Base-by-base conservation (phyloP, 768 basidiomycete genomes). In the Collybiopsis confluens region DNA sequence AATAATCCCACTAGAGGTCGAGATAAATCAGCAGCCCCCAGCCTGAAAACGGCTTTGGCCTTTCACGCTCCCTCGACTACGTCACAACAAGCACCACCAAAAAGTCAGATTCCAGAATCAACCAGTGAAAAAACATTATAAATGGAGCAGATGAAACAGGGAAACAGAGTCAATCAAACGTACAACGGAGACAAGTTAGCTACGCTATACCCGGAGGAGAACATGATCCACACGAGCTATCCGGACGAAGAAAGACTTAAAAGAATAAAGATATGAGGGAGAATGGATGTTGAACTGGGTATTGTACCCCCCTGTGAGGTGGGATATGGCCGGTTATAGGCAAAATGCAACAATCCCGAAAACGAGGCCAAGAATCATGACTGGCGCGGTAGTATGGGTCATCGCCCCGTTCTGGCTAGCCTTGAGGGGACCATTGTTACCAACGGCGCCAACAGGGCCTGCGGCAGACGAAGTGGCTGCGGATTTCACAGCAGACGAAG, bases 321-420 rank as follows among this genome's bases (percentile, higher is more conserved):
- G 35, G 63, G 62, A 62, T 64, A 53, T 51, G n/a, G n/a, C n/a
- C n/a, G n/a, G n/a, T 60, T 61, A 64, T 18, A 62, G 56, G 40
- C 48, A 51, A 3, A 62, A 45, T 8, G 59, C 62, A 54, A 68
- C 16, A n/a, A 45, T 65, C 43, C 73, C 77, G 28, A 67, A 68
- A 56, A 78, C 52, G 30, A 72, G 74, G 58, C 71, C 64, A 56
- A 79, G 59, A 46, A 68, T 66, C 61, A 78, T 62, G 60, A 73
- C 58, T 56, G 78, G 74, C 35, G 67, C 60, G 65, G 67, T 74
- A 59, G 70, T 64, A 60, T 71, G 73, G 62, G 67, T 73, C 28
- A 69, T 61, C 40, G 72, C 73, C 47, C 68, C 68, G 52, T 66
- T 69, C 48, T 72, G 68, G 47, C 62, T 64, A n/a, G 72, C 76